Evolutionary conservation across 805 yeast species (phyloP).

Genomic region (Pichia manshurica): DNA sequence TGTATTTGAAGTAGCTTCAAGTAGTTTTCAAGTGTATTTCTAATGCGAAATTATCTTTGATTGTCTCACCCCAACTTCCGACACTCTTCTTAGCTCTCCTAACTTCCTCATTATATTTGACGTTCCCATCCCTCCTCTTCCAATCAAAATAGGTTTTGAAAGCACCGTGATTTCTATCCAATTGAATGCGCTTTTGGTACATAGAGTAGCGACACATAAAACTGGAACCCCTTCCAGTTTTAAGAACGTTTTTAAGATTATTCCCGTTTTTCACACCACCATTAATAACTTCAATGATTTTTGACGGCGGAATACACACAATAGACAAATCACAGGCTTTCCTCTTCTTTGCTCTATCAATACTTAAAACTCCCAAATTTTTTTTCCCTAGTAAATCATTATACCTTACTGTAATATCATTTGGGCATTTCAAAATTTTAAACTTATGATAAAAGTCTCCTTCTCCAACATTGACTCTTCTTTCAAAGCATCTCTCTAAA

Average conservation of each 20-base stretch:
- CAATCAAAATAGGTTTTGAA: constrained; percentile 13
- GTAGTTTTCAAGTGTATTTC: no score
- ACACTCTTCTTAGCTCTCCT: no score
- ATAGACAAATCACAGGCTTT: constrained; percentile 27
- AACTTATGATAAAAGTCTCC: constrained; percentile 14
- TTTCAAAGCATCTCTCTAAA: constrained; percentile 38
- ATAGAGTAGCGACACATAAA: constrained; percentile 14
- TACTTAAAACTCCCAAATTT: constrained; percentile 2
- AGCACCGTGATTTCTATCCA: neutral
- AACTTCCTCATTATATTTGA: neutral
- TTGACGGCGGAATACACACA: constrained; percentile 21
- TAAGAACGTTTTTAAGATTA: constrained; percentile 38
- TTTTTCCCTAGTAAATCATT: neutral
- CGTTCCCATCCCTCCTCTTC: constrained; percentile 9
- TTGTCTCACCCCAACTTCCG: no score
- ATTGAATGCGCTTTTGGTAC: constrained; percentile 6
- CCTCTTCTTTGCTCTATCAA: constrained; percentile 11
- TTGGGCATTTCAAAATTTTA: neutral
- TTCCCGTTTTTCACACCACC: constrained; percentile 62
- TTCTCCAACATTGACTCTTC: constrained; percentile 14
- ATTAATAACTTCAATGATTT: constrained; percentile 37
- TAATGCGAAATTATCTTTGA: no score
- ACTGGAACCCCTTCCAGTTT: constrained; percentile 30
- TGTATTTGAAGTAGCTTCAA: no score
- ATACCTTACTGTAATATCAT: neutral